Conservation (phyloP, 163 green algal genomes). For the Prototheca wickerhamii region DNA sequence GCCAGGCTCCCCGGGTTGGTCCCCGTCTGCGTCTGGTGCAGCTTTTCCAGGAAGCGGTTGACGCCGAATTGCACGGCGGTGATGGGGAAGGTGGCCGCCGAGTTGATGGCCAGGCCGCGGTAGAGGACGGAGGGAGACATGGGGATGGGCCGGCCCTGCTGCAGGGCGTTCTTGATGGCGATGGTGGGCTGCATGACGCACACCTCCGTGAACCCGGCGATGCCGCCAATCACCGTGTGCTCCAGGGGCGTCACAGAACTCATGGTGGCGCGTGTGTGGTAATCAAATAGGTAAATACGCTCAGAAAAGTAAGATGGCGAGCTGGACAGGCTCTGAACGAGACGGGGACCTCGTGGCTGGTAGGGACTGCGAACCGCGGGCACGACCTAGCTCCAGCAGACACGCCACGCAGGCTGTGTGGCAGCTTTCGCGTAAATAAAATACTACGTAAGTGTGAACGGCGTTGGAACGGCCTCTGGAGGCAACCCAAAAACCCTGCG, state of each 20-base stretch:
- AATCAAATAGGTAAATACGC: too few species aligned
- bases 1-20: background rate
- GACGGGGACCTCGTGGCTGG: too few species aligned
- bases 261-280: conserved; percentile 7
- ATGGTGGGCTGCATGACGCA: conserved; percentile 79
- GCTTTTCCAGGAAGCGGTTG: conserved; percentile 55
- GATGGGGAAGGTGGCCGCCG: conserved; percentile 81
- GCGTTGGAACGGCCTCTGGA: too few species aligned
- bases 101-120: conserved; percentile 68
- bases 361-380: too few species aligned
- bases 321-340: too few species aligned
- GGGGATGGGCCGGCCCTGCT: conserved; percentile 62
- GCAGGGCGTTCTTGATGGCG: conserved; percentile 85
- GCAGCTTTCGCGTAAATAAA: too few species aligned
- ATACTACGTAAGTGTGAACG: too few species aligned
- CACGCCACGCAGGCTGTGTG: too few species aligned
- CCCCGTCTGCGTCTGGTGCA: conserved; percentile 5
- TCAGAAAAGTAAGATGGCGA: too few species aligned
- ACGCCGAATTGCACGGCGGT: conserved; percentile 87
- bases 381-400: too few species aligned
- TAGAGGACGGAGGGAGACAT: conserved; percentile 54
- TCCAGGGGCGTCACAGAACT: conserved; percentile 34
- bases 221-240: conserved; percentile 65
- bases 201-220: conserved; percentile 68
- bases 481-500: too few species aligned